phyloP scores from a whole-genome alignment of 345 rosid genomes.

The Gossypium longicalyx region DNA sequence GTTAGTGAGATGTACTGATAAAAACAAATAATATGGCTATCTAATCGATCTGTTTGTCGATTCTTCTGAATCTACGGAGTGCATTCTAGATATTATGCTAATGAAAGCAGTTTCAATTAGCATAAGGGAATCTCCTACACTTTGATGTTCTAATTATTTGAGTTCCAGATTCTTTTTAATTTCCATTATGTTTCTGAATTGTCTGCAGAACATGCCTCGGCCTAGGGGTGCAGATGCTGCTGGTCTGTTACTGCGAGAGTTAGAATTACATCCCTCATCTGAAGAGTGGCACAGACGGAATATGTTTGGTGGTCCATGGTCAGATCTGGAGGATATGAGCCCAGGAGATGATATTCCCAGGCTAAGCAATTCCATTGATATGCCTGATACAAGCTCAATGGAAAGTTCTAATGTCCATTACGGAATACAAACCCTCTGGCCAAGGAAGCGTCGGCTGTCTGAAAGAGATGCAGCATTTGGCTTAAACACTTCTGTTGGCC shows the following conservation, averaged over 20 bases:
- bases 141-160: background rate
- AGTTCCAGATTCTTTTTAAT: background rate
- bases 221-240: slow-evolving; percentile 99
- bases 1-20: background rate
- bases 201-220: slow-evolving; percentile 88
- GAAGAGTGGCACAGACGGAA: slow-evolving; percentile 99
- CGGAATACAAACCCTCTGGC: slow-evolving; percentile 79
- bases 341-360: slow-evolving; percentile 45
- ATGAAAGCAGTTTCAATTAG: background rate
- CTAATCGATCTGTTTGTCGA: background rate
- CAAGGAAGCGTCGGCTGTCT: slow-evolving; percentile 89
- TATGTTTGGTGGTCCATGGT: slow-evolving; percentile 95
- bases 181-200: slow-evolving; percentile 12
- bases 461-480: slow-evolving; percentile 99
- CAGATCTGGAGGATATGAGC: slow-evolving; percentile 66
- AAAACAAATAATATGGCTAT: background rate
- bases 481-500: slow-evolving; percentile 80
- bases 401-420: slow-evolving; percentile 49
- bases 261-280: slow-evolving; percentile 98
- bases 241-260: slow-evolving; percentile 86
- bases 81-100: background rate
- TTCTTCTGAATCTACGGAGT: background rate
- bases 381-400: slow-evolving; percentile 32
- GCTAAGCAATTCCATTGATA: slow-evolving; percentile 36
- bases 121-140: background rate